phyloP scores from a whole-genome alignment of 768 basidiomycete genomes.

The Tylopilus sp. region DNA sequence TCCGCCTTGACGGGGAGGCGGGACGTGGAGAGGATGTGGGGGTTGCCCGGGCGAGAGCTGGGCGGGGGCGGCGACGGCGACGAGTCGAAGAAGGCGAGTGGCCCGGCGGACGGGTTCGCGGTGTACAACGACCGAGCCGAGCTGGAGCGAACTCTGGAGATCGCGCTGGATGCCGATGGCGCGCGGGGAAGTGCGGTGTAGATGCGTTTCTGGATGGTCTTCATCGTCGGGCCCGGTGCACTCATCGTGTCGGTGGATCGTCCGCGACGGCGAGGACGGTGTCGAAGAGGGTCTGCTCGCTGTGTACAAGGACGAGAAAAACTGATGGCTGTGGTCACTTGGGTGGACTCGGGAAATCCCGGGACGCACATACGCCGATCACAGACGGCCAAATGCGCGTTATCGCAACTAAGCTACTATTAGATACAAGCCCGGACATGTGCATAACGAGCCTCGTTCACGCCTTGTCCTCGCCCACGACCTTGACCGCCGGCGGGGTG shows the following conservation, averaged over 20 bases:
- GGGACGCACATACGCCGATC: constrained; percentile 4
- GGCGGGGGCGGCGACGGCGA: constrained; percentile 38
- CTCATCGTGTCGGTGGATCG: constrained; percentile 24
- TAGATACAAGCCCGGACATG: constrained; percentile 20
- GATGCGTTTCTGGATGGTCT: constrained; percentile 51
- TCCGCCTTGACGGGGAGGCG: constrained; percentile 47
- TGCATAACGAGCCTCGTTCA: neutral
- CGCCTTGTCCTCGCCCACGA: neutral
- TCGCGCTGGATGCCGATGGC: constrained; percentile 28
- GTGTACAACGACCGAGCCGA: constrained; percentile 45
- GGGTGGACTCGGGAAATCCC: constrained; percentile 16
- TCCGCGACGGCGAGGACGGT: neutral
- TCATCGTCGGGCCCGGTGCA: constrained; percentile 41
- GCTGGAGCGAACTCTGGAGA: constrained; percentile 44
- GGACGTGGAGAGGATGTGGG: constrained; percentile 37
- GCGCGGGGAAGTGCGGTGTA: constrained; percentile 42
- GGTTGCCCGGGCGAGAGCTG: constrained; percentile 38
- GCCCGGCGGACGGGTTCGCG: constrained; percentile 26
- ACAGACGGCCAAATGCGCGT: neutral
- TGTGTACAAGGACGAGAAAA: constrained; percentile 4
- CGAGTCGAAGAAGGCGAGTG: constrained; percentile 41
- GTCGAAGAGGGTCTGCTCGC: constrained; percentile 8
- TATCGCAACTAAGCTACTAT: neutral
- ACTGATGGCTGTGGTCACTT: too few species aligned
- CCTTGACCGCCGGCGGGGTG: neutral